Base-by-base conservation (phyloP, 768 basidiomycete genomes). In the Podaxis sp. region DNA sequence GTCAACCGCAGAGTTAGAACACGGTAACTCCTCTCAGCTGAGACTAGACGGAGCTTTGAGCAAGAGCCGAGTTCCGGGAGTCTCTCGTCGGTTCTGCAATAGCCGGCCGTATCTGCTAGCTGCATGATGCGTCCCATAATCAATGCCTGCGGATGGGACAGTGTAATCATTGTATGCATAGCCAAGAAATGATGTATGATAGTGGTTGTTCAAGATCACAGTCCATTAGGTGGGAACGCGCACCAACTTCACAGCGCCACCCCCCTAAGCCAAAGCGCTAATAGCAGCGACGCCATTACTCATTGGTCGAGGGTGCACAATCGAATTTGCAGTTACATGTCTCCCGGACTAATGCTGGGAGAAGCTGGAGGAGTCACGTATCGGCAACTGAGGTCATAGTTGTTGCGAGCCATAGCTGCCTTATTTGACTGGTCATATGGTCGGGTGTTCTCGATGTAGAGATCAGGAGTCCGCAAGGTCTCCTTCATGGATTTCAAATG, bases 31-130 rank as follows among this genome's bases (percentile, higher is more conserved):
- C 33, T 8, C 33, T 33, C 33, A 33, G 33, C 33, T 2, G 33
- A 33, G 33, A 9, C 33, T 33, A 33, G 33, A 33, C 33, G 19
- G 30, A 49, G 42, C 30, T 44, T 40, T 59, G 33, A 33, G 30
- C 30, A 30, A 30, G 30, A 30, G 33, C 30, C 44, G 52, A 54
- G 63, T 26, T 60, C n/a, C 30, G 48, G 42, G 63, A 39, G 28
- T 17, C 33, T 19, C 22, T 52, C n/a, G 7, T 46, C 3, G 4
- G 17, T n/a, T n/a, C 17, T 46, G 13, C 7, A 19, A 46, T 46
- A n/a, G 6, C 7, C 44, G 44, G 44, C 44, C 44, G 44, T 46
- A 46, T 9, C 44, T n/a, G 15, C 19, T 19, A 19, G 4, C 12
- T 42, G 40, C 15, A 33, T 33, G 8, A 9, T 2, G 33, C 33